A percentile compares a stretch with the other conserved stretches of the same genome.
Evolutionary conservation across 2,329 filamentous ascomycete species (phyloP).

Genomic region (Davidsoniella neocaledoniae): DNA sequence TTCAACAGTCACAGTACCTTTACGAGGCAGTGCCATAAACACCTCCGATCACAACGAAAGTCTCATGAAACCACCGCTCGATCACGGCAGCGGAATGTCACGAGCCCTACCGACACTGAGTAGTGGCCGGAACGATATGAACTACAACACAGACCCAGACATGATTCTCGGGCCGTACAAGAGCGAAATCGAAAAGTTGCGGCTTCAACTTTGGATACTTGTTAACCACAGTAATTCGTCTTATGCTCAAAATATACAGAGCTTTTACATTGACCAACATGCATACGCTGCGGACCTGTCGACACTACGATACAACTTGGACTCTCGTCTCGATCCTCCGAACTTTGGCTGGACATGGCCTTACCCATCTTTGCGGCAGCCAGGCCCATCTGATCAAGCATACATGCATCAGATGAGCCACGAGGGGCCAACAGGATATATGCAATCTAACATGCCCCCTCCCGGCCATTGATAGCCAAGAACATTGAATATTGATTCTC

Average conservation of each 20-base stretch:
- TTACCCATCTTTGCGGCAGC: neutral
- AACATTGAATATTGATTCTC: neutral
- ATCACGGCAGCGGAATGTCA: neutral
- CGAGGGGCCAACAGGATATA: neutral
- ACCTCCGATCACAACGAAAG: neutral
- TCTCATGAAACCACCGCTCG: neutral
- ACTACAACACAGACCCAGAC: neutral
- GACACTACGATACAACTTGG: neutral
- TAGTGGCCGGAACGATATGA: neutral
- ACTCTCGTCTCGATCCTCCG: neutral
- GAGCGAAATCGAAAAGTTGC: constrained; percentile 9
- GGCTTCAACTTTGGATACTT: constrained; percentile 7
- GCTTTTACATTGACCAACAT: neutral
- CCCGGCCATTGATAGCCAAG: neutral
- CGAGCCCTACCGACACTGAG: neutral
- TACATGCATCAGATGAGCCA: constrained; percentile 1
- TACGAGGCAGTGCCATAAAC: neutral
- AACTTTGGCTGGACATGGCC: neutral
- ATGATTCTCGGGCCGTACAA: constrained; percentile 2
- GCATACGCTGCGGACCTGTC: neutral
- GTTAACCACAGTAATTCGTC: neutral
- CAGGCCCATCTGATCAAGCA: neutral
- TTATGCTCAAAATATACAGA: constrained; percentile 1
- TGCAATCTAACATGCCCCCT: neutral
- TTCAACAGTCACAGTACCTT: neutral